Evolutionary conservation across 2,329 filamentous ascomycete species (phyloP).

Genomic region (Calonectria fujianensis): DNA sequence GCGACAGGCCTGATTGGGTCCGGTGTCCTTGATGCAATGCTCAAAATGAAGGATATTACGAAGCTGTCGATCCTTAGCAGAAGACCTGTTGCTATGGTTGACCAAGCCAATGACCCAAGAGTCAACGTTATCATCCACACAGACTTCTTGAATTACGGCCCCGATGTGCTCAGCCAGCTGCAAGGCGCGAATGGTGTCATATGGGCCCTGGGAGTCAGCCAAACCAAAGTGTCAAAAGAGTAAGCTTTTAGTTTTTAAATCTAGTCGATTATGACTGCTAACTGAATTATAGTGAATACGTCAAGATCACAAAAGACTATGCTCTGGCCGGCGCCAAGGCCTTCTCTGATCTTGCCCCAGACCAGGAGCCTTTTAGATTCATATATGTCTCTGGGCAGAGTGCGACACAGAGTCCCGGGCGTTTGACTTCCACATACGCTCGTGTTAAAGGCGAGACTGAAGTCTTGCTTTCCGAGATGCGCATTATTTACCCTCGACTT

Average conservation of each 20-base stretch:
- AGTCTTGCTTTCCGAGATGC: constrained; percentile 37
- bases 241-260: constrained; percentile 5
- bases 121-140: constrained; percentile 46
- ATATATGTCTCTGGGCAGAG: constrained; percentile 44
- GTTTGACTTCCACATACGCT: constrained; percentile 40
- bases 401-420: constrained; percentile 33
- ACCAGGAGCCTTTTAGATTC: constrained; percentile 43
- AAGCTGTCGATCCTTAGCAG: constrained; percentile 48
- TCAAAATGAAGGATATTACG: constrained; percentile 46
- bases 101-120: constrained; percentile 34
- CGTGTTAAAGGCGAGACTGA: constrained; percentile 47
- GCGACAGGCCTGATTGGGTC: constrained; percentile 48
- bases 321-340: constrained; percentile 43
- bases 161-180: constrained; percentile 38
- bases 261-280: no score
- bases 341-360: constrained; percentile 38
- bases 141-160: constrained; percentile 39
- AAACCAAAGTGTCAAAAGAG: constrained; percentile 46
- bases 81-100: constrained; percentile 43
- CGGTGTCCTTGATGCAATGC: constrained; percentile 46
- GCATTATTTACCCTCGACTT: constrained; percentile 31
- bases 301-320: constrained; percentile 45
- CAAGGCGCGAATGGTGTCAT: constrained; percentile 44
- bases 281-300: constrained; percentile 36
- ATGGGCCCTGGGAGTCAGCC: constrained; percentile 49